Percentiles rank a stretch among this genome's conserved stretches.
Conservation (phyloP, 2,329 filamentous ascomycete species). For the Pestalotiopsis sp. region DNA sequence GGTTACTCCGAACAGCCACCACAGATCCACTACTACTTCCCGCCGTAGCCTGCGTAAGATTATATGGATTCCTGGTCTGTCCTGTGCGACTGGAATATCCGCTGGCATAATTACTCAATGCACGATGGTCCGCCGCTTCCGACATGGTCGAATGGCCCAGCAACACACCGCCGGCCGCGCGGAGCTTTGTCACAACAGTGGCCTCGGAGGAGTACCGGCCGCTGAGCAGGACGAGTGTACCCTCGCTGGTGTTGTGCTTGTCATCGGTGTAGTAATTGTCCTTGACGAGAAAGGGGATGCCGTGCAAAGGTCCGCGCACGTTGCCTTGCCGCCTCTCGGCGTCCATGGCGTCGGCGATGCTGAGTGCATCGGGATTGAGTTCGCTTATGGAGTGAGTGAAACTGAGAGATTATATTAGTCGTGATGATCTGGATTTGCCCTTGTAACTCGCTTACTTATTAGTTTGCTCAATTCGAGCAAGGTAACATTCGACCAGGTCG, state of each 20-base stretch:
- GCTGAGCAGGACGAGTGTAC: slow-evolving; percentile 56
- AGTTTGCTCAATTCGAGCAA: slow-evolving; percentile 16
- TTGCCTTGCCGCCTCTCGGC: slow-evolving; percentile 57
- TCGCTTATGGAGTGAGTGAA: slow-evolving; percentile 58
- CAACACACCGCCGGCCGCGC: slow-evolving; percentile 52
- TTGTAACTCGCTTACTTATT: slow-evolving; percentile 1
- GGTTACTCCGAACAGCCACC: slow-evolving; percentile 65
- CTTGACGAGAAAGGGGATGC: slow-evolving; percentile 76
- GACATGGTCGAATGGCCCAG: slow-evolving; percentile 72
- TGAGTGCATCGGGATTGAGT: slow-evolving; percentile 67
- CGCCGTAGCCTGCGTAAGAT: slow-evolving; percentile 68
- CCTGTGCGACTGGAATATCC: slow-evolving; percentile 68
- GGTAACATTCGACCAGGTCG: slow-evolving; percentile 17
- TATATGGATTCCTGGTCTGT: slow-evolving; percentile 68
- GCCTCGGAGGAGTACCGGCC: slow-evolving; percentile 61
- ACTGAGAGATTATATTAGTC: background rate
- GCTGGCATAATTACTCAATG: slow-evolving; percentile 45
- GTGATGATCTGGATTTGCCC: background rate
- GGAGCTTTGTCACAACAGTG: slow-evolving; percentile 38
- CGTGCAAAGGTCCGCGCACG: slow-evolving; percentile 69
- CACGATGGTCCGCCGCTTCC: slow-evolving; percentile 40
- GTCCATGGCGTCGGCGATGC: slow-evolving; percentile 64
- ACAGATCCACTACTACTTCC: slow-evolving; percentile 71
- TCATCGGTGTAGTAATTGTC: slow-evolving; percentile 40
- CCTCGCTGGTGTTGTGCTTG: background rate